Evolutionary conservation across 768 basidiomycete species (phyloP).

Genomic region (Trametes cinnabarina): DNA sequence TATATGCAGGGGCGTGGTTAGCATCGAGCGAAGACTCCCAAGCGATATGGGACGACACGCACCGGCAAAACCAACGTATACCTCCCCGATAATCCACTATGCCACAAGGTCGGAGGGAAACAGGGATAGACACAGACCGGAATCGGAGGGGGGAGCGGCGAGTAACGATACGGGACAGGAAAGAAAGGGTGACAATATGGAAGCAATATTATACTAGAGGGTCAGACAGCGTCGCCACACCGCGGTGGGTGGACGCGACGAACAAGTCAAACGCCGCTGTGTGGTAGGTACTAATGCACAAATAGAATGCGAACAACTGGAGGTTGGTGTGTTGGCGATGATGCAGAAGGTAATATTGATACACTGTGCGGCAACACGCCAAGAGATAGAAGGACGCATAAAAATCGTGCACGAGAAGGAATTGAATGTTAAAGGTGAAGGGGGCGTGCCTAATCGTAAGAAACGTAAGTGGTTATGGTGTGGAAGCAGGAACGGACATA

Average conservation of each 20-base stretch:
- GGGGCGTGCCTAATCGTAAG: constrained; percentile 6
- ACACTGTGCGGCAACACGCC: constrained; percentile 24
- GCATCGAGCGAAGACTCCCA: too few relatives aligned
- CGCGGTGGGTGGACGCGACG: neutral
- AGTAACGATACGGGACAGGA: neutral
- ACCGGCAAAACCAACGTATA: constrained; percentile 22
- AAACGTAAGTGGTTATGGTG: neutral
- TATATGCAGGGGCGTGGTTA: neutral
- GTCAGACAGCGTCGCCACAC: neutral
- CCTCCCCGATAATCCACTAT: constrained; percentile 13
- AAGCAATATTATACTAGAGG: constrained; percentile 20
- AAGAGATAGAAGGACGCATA: constrained; percentile 5
- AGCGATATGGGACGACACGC: neutral
- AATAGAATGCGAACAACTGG: constrained; percentile 4
- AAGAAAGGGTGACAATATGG: constrained; percentile 12
- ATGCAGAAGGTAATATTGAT: constrained; percentile 21
- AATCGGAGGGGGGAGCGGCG: neutral
- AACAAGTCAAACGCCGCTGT: neutral
- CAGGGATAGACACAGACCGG: neutral
- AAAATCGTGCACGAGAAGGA: constrained; percentile 8
- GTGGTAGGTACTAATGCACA: constrained; percentile 23
- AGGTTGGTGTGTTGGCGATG: constrained; percentile 15
- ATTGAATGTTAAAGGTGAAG: neutral
- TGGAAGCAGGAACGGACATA: constrained; percentile 6
- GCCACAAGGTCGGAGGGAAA: constrained; percentile 2